phyloP scores from a whole-genome alignment of 1,284 basidiomycete species.

The Leccinum pallidistipes region DNA sequence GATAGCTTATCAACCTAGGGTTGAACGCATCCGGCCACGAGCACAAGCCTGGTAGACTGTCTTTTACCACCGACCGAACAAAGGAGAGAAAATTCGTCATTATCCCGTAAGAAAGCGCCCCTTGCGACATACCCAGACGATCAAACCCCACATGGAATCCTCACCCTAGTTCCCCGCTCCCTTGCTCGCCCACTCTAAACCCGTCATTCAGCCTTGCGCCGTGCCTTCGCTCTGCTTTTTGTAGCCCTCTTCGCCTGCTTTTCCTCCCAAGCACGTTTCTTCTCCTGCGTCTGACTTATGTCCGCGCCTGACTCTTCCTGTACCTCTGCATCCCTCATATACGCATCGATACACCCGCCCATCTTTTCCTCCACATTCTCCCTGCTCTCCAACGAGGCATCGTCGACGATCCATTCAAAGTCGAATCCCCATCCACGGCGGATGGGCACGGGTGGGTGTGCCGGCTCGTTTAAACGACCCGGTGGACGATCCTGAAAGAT shows the following conservation, averaged over 20 bases:
- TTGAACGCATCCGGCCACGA: background rate
- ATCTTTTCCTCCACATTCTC: conserved; percentile 57
- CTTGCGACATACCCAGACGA: conserved; percentile 17
- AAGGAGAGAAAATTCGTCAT: background rate
- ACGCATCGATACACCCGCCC: conserved; percentile 64
- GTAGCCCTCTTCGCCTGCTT: conserved; percentile 45
- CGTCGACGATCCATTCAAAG: conserved; percentile 60
- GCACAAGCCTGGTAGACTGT: background rate
- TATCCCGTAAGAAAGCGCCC: conserved; percentile 8
- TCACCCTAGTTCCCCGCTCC: background rate
- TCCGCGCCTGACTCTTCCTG: conserved; percentile 56
- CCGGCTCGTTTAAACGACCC: background rate
- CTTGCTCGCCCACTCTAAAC: background rate
- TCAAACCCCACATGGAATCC: conserved; percentile 3
- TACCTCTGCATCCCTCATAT: conserved; percentile 42
- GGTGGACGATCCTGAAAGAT: background rate
- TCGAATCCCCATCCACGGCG: conserved; percentile 78
- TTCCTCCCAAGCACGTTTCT: conserved; percentile 57
- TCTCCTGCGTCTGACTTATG: conserved; percentile 69
- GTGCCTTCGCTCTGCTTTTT: conserved; percentile 30
- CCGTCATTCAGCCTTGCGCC: conserved; percentile 23
- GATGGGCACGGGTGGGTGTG: conserved; percentile 8
- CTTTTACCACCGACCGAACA: background rate
- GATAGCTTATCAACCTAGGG: background rate
- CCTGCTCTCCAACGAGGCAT: conserved; percentile 5